A percentile compares a stretch with the other conserved stretches of the same genome.
These are phyloP conservation scores for Acanthamoeba healyi DNA, from an alignment of 208 protist species.

Conservation along the genomic window DNA sequence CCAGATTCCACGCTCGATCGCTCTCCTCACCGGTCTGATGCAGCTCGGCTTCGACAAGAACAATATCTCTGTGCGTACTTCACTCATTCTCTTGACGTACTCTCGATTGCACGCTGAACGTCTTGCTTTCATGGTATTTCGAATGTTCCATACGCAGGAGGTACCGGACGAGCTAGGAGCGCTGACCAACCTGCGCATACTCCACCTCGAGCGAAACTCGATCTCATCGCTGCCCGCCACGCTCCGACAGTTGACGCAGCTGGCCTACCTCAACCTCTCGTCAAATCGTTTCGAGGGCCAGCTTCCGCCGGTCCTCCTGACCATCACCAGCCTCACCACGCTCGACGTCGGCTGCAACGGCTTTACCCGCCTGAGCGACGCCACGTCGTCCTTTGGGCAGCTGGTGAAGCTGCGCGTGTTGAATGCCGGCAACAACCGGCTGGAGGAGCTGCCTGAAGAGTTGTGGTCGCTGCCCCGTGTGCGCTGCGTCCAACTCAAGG, in stretches of 20 bases:
- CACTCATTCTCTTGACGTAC: not conserved
- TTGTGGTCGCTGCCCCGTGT: not conserved
- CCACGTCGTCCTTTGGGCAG: not conserved
- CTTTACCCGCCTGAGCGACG: not conserved
- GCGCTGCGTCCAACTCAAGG: not conserved
- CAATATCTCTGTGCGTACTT: not conserved
- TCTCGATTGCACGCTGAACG: too few relatives aligned
- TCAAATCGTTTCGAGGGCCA: not conserved
- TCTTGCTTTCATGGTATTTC: too few relatives aligned
- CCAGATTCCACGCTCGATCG: not conserved
- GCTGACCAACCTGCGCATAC: not conserved
- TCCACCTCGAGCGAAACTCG: not conserved
- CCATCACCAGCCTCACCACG: not conserved
- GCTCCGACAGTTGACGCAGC: not conserved
- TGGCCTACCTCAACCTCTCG: not conserved
- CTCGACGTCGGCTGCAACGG: not conserved
- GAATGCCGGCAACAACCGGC: not conserved
- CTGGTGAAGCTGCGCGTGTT: not conserved
- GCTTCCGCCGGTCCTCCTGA: not conserved
- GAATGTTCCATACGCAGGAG: not conserved
- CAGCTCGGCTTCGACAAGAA: not conserved
- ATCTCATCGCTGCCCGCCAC: not conserved
- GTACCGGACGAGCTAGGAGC: not conserved
- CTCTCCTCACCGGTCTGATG: not conserved
- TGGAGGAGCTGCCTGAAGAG: not conserved